phyloP scores from a whole-genome alignment of 1,284 basidiomycete genomes.

The Tilletia setariae region DNA sequence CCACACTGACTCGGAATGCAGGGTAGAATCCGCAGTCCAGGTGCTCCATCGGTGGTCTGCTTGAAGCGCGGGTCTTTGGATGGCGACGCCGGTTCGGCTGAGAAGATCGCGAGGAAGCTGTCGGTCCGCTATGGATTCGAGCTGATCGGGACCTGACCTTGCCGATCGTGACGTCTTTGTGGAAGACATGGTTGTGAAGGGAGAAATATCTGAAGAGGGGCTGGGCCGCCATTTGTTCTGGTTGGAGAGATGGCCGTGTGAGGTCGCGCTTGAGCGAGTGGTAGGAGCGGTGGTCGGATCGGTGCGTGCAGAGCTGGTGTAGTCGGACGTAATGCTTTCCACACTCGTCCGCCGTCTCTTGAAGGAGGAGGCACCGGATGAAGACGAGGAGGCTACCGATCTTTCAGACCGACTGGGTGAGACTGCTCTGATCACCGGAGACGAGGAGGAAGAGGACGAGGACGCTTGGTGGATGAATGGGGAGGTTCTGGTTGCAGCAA shows the following conservation, averaged over 20 bases:
- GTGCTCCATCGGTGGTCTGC: background rate
- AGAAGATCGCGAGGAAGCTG: background rate
- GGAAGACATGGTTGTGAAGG: background rate
- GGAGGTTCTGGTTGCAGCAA: background rate
- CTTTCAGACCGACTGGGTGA: background rate
- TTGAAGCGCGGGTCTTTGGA: background rate
- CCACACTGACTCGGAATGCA: background rate
- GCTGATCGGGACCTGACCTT: background rate
- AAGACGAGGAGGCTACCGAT: background rate
- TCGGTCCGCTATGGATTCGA: background rate
- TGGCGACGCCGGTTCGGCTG: background rate
- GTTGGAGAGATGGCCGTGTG: background rate
- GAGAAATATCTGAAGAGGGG: background rate
- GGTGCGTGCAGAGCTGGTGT: background rate
- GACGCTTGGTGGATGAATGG: background rate
- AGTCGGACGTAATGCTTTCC: constrained; percentile 3
- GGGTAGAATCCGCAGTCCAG: background rate
- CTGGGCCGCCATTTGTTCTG: background rate
- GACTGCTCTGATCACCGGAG: background rate
- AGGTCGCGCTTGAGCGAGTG: no score
- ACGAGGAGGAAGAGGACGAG: background rate
- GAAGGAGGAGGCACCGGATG: background rate
- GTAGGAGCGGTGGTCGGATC: no score
- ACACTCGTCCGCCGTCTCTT: background rate
- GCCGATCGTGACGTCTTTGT: background rate